Evolutionary conservation across 345 rosid genomes (phyloP).

Genomic region (Excoecaria cochinchinensis): DNA sequence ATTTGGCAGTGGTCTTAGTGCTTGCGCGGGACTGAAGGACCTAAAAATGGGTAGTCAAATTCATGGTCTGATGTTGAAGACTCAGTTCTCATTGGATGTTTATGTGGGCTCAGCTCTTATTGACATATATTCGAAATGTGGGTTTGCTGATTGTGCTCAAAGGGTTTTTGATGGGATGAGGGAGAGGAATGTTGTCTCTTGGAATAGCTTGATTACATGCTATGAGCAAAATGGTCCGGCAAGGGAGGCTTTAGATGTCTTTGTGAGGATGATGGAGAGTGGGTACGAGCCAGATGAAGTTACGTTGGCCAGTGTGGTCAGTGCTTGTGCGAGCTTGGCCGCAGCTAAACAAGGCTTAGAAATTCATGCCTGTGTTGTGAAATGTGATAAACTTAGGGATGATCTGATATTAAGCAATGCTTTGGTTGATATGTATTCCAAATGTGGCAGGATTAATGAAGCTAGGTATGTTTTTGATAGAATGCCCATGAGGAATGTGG

Average conservation of each 20-base stretch:
- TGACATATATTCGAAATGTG: constrained; percentile 82
- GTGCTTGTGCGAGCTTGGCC: constrained; percentile 76
- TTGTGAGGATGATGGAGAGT: constrained; percentile 52
- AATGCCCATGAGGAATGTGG: constrained; percentile 56
- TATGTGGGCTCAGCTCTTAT: constrained; percentile 79
- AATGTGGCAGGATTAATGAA: constrained; percentile 27
- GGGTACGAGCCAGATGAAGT: constrained; percentile 69
- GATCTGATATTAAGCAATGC: constrained; percentile 72
- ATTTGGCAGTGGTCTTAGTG: constrained; percentile 67
- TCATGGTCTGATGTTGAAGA: constrained; percentile 64
- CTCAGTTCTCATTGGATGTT: constrained; percentile 43
- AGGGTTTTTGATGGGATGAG: constrained; percentile 59
- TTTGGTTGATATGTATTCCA: constrained; percentile 24
- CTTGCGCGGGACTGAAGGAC: constrained; percentile 56
- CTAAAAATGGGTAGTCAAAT: constrained; percentile 57
- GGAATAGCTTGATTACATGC: constrained; percentile 87
- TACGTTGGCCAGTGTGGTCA: constrained; percentile 74
- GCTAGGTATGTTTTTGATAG: constrained; percentile 71
- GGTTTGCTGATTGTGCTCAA: constrained; percentile 51
- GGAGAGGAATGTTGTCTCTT: constrained; percentile 64
- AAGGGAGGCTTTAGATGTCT: constrained; percentile 55
- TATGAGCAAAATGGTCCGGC: constrained; percentile 89
- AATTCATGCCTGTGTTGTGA: constrained; percentile 62
- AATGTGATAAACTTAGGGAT: constrained; percentile 47
- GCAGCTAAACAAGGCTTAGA: constrained; percentile 58